Conservation (phyloP, 1,139 yeast genomes). For the Kurtzmaniella natalensis region DNA sequence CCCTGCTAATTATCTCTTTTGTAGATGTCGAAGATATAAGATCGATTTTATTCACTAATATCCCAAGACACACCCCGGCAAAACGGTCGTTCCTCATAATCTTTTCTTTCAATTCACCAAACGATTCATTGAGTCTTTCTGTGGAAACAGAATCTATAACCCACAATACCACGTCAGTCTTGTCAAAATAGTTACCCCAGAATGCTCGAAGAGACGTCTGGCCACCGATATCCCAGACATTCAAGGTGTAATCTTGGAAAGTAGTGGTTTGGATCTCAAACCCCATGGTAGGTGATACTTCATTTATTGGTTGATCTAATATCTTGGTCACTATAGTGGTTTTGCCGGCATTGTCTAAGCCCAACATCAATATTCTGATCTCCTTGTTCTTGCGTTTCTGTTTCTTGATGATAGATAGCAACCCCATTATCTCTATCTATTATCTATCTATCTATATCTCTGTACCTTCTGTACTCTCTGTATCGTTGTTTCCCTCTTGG, state of each 20-base stretch:
- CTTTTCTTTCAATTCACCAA: conserved; percentile 53
- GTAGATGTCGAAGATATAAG: too few relatives aligned
- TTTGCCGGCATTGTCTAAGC: conserved; percentile 88
- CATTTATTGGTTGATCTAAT: conserved; percentile 44
- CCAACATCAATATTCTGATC: conserved; percentile 68
- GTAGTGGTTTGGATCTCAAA: conserved; percentile 44
- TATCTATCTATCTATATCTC: too few relatives aligned
- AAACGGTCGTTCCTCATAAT: conserved; percentile 66
- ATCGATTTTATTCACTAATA: conserved; percentile 59
- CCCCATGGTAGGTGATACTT: conserved; percentile 50
- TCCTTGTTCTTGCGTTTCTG: conserved; percentile 80
- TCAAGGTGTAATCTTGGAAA: conserved; percentile 28
- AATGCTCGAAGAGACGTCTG: conserved; percentile 73
- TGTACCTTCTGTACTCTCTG: too few relatives aligned
- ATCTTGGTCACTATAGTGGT: conserved; percentile 70
- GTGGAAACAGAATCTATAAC: conserved; percentile 72
- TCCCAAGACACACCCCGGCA: conserved; percentile 56
- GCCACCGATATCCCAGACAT: conserved; percentile 88
- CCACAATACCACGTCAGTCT: conserved; percentile 84
- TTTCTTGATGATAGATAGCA: conserved; percentile 73
- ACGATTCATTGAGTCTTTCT: conserved; percentile 62
- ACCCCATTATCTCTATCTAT: conserved; percentile 60
- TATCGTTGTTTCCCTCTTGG: neutral
- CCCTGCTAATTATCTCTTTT: too few relatives aligned
- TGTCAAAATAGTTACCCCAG: conserved; percentile 90